These are phyloP conservation scores for Polytolypa hystricis DNA, from an alignment of 2,329 filamentous ascomycete genomes.

Conservation along the genomic window DNA sequence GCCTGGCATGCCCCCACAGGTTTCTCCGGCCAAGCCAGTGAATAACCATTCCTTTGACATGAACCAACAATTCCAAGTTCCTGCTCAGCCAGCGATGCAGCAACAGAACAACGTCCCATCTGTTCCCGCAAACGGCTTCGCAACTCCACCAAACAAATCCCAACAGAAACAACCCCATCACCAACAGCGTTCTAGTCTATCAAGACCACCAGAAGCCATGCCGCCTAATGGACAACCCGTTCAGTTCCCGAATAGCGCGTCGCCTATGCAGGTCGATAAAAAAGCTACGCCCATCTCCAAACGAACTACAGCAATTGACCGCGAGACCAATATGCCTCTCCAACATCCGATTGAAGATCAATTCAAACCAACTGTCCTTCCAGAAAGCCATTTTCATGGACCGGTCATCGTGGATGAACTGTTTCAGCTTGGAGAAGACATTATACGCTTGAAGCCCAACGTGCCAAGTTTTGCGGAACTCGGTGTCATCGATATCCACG, in stretches of 20 bases:
- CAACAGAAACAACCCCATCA: conserved; percentile 19
- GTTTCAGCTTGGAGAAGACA: conserved; percentile 52
- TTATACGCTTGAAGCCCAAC: conserved; percentile 60
- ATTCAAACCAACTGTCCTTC: conserved; percentile 37
- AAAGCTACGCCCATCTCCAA: conserved; percentile 11
- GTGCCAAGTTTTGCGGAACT: conserved; percentile 66
- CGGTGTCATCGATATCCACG: conserved; percentile 80
- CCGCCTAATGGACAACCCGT: conserved; percentile 14
- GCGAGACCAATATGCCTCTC: not conserved
- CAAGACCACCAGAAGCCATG: conserved; percentile 17
- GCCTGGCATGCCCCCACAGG: conserved; percentile 34
- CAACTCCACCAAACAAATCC: conserved; percentile 24
- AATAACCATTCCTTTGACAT: conserved; percentile 8
- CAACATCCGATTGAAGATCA: conserved; percentile 21
- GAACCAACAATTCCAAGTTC: conserved; percentile 17
- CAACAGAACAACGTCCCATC: conserved; percentile 21
- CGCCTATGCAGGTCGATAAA: conserved; percentile 12
- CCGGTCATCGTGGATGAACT: conserved; percentile 60
- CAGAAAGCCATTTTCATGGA: conserved; percentile 51
- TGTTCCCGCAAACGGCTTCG: conserved; percentile 29
- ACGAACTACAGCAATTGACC: conserved; percentile 10
- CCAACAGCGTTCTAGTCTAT: conserved; percentile 18
- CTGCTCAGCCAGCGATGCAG: conserved; percentile 15
- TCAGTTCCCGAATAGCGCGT: conserved; percentile 6
- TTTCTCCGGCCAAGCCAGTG: conserved; percentile 35